These are phyloP conservation scores for Dictyophora rubrovolvata DNA, from an alignment of 768 basidiomycete genomes.

Conservation along the genomic window DNA sequence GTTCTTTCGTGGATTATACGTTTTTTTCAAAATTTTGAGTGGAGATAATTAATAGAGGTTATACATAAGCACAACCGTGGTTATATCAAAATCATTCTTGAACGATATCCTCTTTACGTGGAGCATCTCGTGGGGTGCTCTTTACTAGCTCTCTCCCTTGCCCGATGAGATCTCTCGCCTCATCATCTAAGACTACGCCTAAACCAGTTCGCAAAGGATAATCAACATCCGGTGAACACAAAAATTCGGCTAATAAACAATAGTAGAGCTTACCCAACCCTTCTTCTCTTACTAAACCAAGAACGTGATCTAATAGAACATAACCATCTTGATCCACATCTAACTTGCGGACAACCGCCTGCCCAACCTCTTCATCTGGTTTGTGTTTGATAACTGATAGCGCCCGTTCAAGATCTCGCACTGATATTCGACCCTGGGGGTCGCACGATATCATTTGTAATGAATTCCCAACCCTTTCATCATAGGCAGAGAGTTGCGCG, in stretches of 20 bases:
- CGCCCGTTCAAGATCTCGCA: constrained; percentile 83
- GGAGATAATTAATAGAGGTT: background rate
- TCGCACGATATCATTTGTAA: constrained; percentile 81
- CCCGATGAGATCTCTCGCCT: constrained; percentile 71
- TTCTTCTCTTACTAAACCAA: constrained; percentile 80
- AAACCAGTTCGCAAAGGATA: constrained; percentile 5
- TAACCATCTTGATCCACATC: constrained; percentile 95
- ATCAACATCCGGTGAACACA: background rate
- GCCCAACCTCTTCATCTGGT: constrained; percentile 82
- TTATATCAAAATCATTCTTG: constrained; percentile 36
- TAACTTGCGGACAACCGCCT: constrained; percentile 81
- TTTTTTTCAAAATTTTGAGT: no score
- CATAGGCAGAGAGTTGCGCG: constrained; percentile 83
- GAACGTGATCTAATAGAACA: constrained; percentile 90
- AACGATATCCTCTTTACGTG: constrained; percentile 95
- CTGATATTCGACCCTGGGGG: constrained; percentile 79
- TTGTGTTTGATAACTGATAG: constrained; percentile 88
- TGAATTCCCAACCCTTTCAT: constrained; percentile 73
- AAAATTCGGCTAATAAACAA: background rate
- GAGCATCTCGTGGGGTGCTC: constrained; percentile 37
- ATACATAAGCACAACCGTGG: background rate
- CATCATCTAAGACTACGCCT: constrained; percentile 74
- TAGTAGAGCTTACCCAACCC: constrained; percentile 50
- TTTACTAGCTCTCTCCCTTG: constrained; percentile 77
- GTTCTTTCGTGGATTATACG: no score